phyloP scores from a whole-genome alignment of 2,329 filamentous ascomycete species.

The Macrophomina phaseolina region DNA sequence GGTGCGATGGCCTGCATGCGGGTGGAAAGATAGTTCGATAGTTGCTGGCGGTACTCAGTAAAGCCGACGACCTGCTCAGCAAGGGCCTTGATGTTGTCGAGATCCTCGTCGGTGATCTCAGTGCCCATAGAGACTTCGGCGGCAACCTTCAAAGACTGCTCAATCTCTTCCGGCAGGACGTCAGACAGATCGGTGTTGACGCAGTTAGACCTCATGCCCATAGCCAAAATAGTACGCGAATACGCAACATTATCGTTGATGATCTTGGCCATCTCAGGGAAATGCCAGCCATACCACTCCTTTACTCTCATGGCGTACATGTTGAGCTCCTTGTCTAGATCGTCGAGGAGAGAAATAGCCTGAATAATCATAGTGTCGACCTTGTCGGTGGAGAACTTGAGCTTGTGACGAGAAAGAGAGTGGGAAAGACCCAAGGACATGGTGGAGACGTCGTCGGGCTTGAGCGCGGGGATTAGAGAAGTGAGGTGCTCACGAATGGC shows the following conservation, averaged over 20 bases:
- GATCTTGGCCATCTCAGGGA: slow-evolving; percentile 96
- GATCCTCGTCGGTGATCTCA: slow-evolving; percentile 90
- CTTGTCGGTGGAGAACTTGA: slow-evolving; percentile 98
- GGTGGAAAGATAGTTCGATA: slow-evolving; percentile 85
- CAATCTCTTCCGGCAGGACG: slow-evolving; percentile 93
- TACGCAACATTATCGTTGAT: slow-evolving; percentile 97
- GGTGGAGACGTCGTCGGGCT: slow-evolving; percentile 84
- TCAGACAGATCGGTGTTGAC: slow-evolving; percentile 79
- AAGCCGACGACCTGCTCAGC: slow-evolving; percentile 93
- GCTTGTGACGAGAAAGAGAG: slow-evolving; percentile 87
- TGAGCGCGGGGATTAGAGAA: slow-evolving; percentile 86
- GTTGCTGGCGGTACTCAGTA: slow-evolving; percentile 85
- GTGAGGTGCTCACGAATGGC: slow-evolving; percentile 90
- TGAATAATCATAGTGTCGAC: slow-evolving; percentile 99
- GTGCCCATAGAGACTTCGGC: slow-evolving; percentile 99
- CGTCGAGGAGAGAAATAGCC: slow-evolving; percentile 85
- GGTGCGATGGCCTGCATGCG: slow-evolving; percentile 98
- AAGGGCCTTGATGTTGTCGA: slow-evolving; percentile 88
- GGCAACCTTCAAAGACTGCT: slow-evolving; percentile 86
- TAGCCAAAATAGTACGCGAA: slow-evolving; percentile 81
- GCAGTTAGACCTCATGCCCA: slow-evolving; percentile 87
- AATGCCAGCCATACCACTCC: slow-evolving; percentile 99
- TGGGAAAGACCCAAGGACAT: slow-evolving; percentile 97
- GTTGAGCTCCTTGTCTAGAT: slow-evolving; percentile 98
- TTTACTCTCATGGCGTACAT: slow-evolving; percentile 99